Evolutionary conservation across 2,329 filamentous ascomycete species (phyloP).

Genomic region (Basipetospora chlamydospora): DNA sequence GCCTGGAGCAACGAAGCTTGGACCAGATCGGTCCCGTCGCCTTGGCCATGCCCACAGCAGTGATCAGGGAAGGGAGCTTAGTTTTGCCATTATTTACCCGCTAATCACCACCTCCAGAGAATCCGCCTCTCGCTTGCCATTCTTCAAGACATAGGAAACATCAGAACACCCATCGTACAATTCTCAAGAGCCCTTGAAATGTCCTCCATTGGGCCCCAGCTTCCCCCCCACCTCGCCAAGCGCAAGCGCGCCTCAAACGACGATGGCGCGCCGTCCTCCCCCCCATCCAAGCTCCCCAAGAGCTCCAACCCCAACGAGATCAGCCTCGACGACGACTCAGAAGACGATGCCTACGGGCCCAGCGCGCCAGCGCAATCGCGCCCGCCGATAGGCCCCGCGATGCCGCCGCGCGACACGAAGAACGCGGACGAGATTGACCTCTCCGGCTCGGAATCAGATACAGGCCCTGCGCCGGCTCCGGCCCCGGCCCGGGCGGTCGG

Average conservation of each 20-base stretch:
- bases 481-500: too few relatives aligned
- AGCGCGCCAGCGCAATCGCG: conserved; percentile 13
- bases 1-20: neutral
- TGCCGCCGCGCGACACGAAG: conserved; percentile 9
- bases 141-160: too few relatives aligned
- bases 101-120: neutral
- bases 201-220: conserved; percentile 54
- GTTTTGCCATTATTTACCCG: conserved; percentile 4
- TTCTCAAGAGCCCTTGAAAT: too few relatives aligned
- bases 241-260: conserved; percentile 40
- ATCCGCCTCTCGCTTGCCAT: too few relatives aligned
- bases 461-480: conserved; percentile 15
- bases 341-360: conserved; percentile 28
- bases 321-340: conserved; percentile 24
- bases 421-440: conserved; percentile 28
- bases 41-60: too few relatives aligned
- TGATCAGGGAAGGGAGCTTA: too few relatives aligned
- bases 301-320: conserved; percentile 33
- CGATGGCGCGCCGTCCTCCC: conserved; percentile 19
- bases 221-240: conserved; percentile 53
- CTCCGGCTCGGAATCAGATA: conserved; percentile 20
- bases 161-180: too few relatives aligned
- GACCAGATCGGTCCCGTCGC: too few relatives aligned
- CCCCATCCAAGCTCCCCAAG: conserved; percentile 26
- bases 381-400: conserved; percentile 13